Evolutionary conservation across 768 basidiomycete genomes (phyloP), one percentile per base, ranked within the genome.

Genomic region (Rickenella mellea): DNA sequence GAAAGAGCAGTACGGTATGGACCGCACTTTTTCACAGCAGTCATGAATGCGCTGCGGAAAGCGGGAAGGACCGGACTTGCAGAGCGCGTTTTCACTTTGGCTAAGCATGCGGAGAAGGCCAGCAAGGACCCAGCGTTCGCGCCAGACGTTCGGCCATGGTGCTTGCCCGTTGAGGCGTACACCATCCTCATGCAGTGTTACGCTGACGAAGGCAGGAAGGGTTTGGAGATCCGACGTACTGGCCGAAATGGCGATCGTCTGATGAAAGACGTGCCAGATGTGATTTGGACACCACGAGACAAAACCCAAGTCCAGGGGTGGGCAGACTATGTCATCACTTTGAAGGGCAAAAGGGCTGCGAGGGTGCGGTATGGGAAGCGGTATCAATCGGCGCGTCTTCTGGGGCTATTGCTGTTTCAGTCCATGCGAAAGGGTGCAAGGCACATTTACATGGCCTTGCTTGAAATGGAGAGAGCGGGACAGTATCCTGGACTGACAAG

Each of bases 161-260:
- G 66, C 41, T 59, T 89, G 15, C 74, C 78, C 6, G 60, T 78
- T 2, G 66, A 78, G 7, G 76, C 81, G 1, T 89, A 85, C 55
- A 88, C 83, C 2, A 61, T 73, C 38, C 84, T 88, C 77, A 55
- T 90, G 43, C 67, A 76, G 36, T 62, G 73, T 25, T 86, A 83
- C 47, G 69, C 63, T 1, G 50, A 55, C 3, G 70, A 74, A 53
- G 68, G 67, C n/a, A 56, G 53, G 32, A 56, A 55, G 48, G 58
- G 45, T 36, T 43, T 49, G 32, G 35, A 46, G 49, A 33, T 48
- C 32, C 45, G 47, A 11, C 19, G 45, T 24, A 49, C 40, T 44
- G 41, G 44, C 12, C 42, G 48, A 44, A 39, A 35, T 17, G 27
- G 40, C 32, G 39, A 22, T 19, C 32, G 36, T 17, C 24, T 11